A percentile compares a stretch with the other conserved stretches of the same genome.
phyloP scores from a whole-genome alignment of 2,329 filamentous ascomycete species.

The Talaromyces albobiverticillius region DNA sequence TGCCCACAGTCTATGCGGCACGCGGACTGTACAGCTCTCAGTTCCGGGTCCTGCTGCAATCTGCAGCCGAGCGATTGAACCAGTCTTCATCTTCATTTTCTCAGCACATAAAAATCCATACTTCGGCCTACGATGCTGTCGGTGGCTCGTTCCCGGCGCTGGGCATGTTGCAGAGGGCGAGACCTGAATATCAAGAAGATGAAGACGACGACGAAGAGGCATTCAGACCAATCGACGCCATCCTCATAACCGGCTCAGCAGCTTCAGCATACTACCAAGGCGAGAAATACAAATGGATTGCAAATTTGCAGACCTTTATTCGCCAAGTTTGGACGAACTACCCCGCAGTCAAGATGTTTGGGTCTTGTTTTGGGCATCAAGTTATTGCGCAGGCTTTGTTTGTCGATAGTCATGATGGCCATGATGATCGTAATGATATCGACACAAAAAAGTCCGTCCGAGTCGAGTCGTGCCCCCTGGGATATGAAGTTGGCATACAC shows the following conservation, averaged over 20 bases:
- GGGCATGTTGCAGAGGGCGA: constrained; percentile 20
- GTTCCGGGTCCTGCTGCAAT: constrained; percentile 30
- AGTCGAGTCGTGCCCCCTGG: constrained; percentile 21
- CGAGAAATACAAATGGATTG: constrained; percentile 27
- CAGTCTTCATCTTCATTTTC: constrained; percentile 5
- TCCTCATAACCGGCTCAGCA: constrained; percentile 32
- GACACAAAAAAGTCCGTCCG: constrained; percentile 5
- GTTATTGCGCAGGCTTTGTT: constrained; percentile 29
- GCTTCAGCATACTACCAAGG: constrained; percentile 24
- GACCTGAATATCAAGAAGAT: neutral
- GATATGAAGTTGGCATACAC: constrained; percentile 31
- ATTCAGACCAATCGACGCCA: constrained; percentile 24
- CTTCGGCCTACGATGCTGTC: constrained; percentile 32
- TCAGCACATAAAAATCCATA: constrained; percentile 22
- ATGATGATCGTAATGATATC: constrained; percentile 6
- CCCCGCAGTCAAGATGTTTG: constrained; percentile 30
- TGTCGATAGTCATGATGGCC: neutral
- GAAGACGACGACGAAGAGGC: neutral
- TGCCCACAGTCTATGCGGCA: constrained; percentile 27
- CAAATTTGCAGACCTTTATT: constrained; percentile 25
- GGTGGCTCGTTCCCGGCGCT: constrained; percentile 28
- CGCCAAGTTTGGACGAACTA: constrained; percentile 24
- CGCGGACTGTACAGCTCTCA: constrained; percentile 37
- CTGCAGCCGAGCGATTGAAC: constrained; percentile 28
- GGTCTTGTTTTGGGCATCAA: constrained; percentile 34